Evolutionary conservation across 352 stramenopile genomes (phyloP), one percentile per base, ranked within the genome.

Genomic region (Phytopythium aichiense): DNA sequence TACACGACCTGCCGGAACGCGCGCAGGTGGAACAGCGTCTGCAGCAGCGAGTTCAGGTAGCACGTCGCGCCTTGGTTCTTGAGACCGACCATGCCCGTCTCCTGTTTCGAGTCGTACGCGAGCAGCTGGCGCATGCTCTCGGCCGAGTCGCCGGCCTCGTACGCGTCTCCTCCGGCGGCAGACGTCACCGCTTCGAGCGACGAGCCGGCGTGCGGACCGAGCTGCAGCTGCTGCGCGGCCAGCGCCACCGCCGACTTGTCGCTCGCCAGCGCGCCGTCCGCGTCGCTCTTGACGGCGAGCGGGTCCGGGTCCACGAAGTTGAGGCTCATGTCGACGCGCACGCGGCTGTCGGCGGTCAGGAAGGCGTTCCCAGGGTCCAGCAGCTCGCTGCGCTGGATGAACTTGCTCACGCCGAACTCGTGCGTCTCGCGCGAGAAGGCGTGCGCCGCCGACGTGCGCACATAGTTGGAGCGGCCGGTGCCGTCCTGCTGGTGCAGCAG

Each of bases 41-140:
- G 91, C 28, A 98, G 79, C 20, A 98, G 68, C 30, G 90, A 97
- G 68, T 98, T 98, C 76, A 98, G 80, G 69, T 98, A 98, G 71
- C 92, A 98, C 13, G 91, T 98, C 15, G 90, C 91, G 16, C 89
- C 92, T 64, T 96, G 87, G 56, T 96, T 96, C 69, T 96, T 96
- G 7, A 96, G 62, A 0, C 87, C 87, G 18, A 96, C 86, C 85
- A 96, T 94, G 8, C 84, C 84, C 0, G 85, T 96, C 58, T 91
- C 84, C n/a, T 77, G 59, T 60, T 92, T 92, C 2, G 82, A 92
- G 60, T 93, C 81, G 56, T 92, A 91, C 43, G 69, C 57, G 20
- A 79, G 18, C 23, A 88, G 48, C 5, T 82, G 69, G 30, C 74
- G 63, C 49, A 60, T 67, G 49, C 64, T 66, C 35, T 71, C 60